Conservation (phyloP, 208 protist species). For the Acanthamoeba healyi region DNA sequence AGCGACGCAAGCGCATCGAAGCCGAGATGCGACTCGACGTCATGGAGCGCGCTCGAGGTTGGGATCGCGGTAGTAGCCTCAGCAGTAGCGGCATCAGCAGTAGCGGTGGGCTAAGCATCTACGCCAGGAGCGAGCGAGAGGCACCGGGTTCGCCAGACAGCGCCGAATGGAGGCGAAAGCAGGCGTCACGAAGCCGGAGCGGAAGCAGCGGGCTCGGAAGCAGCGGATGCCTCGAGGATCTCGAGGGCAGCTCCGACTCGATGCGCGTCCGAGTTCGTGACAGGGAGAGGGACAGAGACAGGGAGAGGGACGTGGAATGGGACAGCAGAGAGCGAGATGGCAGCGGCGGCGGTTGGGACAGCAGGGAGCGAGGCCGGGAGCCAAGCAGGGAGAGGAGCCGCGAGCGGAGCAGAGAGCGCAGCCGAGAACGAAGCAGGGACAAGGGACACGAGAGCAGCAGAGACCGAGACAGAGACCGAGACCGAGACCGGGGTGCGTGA, state of each 20-base stretch:
- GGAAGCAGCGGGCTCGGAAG: neutral
- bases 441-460: too few species aligned
- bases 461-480: too few species aligned
- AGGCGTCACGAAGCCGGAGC: neutral
- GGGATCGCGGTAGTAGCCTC: neutral
- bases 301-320: too few species aligned
- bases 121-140: neutral
- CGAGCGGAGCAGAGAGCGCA: neutral
- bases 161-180: neutral
- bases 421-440: too few species aligned
- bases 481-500: too few species aligned
- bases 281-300: too few species aligned
- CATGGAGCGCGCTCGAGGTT: neutral
- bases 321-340: neutral
- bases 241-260: neutral
- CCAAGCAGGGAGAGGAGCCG: neutral
- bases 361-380: neutral
- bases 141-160: neutral
- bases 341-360: neutral
- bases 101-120: too few species aligned
- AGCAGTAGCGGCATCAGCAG: too few species aligned
- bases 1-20: constrained; percentile 16
- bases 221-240: neutral
- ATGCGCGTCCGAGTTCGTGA: neutral
- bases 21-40: constrained; percentile 6